Base-by-base conservation (phyloP, 768 basidiomycete species). In the Leccinum aurantiacum region DNA sequence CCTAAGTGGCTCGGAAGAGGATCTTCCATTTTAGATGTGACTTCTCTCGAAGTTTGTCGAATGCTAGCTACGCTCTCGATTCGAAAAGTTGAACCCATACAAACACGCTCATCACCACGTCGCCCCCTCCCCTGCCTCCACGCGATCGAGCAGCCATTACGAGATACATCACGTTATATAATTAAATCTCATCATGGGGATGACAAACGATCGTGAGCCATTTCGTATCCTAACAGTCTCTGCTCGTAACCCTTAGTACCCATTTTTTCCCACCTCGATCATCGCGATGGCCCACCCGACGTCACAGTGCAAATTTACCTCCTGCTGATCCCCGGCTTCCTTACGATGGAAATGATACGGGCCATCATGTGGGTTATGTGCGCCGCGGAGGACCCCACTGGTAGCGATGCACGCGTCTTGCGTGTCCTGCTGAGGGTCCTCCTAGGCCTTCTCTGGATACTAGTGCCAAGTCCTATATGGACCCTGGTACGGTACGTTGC, bases 301-400 rank as follows among this genome's bases (percentile, higher is more conserved):
- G 33, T 33, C 33, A 13, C 33, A 33, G 17, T 29, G 29, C 58
- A 46, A 19, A 47, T 24, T 33, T 33, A 13, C 11, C 11, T 62
- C 35, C 27, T 70, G 3, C 54, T 67, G 2, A 0, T 70, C 1
- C 60, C 63, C 0, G 9, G 59, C 0, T 71, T 71, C 19, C 0
- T 70, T 0, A 48, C 46, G 0, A 31, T 72, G 15, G 70, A 71
- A 3, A 24, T 7, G 0, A 27, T 57, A 0, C 57, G 70, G 0
- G 10, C 13, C 0, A 25, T 38, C 4, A 51, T 68, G 22, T 64
- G 65, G 60, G 14, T 37, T 0, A 41, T 47, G 2, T 58, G 60
- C 1, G 7, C 53, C 0, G 31, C 53, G 1, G 17, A 62, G 11
- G 57, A 64, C 0, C 56, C 53, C 0, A 49, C 54, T 13, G 5